Evolutionary conservation across 2,329 filamentous ascomycete genomes (phyloP).

Genomic region (Aspergillus versicolor): DNA sequence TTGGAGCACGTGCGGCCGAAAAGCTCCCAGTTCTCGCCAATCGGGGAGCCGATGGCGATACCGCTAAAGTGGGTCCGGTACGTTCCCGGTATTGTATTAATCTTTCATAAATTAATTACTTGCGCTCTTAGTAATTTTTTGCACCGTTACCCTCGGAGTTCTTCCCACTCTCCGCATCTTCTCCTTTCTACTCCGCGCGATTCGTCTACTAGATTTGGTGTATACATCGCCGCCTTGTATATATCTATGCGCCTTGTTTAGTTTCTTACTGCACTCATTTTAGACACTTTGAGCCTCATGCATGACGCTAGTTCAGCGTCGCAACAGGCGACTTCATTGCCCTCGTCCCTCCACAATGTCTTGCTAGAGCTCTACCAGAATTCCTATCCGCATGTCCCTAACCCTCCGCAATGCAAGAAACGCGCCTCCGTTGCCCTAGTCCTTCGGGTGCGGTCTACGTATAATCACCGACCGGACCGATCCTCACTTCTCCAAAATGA

Average conservation of each 20-base stretch:
- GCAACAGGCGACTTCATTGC: slow-evolving; percentile 17
- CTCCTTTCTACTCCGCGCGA: not conserved
- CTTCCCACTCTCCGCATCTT: not conserved
- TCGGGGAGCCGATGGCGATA: not conserved
- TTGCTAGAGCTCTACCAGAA: slow-evolving; percentile 33
- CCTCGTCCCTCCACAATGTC: slow-evolving; percentile 31
- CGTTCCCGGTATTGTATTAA: not conserved
- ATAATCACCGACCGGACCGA: slow-evolving; percentile 51
- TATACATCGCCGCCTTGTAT: not conserved
- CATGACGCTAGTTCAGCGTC: not conserved
- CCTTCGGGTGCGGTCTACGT: slow-evolving; percentile 60
- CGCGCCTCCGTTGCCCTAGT: slow-evolving; percentile 67
- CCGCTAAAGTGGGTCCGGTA: not conserved
- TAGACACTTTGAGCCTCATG: not conserved
- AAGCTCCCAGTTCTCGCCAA: slow-evolving; percentile 3
- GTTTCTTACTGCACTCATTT: not conserved
- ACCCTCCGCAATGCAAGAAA: slow-evolving; percentile 52
- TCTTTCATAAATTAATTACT: not conserved
- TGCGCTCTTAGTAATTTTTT: not conserved
- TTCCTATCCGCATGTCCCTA: slow-evolving; percentile 45
- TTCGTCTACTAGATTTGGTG: not conserved
- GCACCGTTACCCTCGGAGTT: not conserved
- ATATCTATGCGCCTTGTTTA: not conserved
- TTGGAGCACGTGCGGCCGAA: slow-evolving; percentile 7
- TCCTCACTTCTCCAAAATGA: slow-evolving; percentile 20